Evolutionary conservation across 768 basidiomycete species (phyloP), one percentile per base, ranked within the genome.

Genomic region (Kwoniella europaea): DNA sequence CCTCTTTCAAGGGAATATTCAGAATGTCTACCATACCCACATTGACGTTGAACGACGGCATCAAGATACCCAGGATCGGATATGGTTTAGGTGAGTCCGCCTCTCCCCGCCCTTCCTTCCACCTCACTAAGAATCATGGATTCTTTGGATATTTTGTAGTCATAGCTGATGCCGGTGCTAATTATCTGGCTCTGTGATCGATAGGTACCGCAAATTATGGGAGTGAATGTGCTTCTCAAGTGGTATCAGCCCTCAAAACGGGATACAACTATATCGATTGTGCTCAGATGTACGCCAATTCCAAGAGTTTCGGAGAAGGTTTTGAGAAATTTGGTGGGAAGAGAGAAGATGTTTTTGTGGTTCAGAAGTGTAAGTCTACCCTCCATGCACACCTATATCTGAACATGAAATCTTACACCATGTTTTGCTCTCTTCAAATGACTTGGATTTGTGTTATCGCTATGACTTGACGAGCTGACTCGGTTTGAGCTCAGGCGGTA

Each of bases 341-440:
- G 2, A 65, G 82, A 35, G 76, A 81, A 57, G 52, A 74, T 62
- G 80, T 91, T 4, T 91, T 86, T 82, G 85, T 91, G 72, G 88
- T 89, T 9, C 76, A 74, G 53, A 82, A 77, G 54, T 72, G 74
- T 75, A 62, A 46, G 63, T 67, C n/a, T 35, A 35, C 35, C 35
- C 35, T 35, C 7, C 35, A 6, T 1, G 35, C 35, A 35, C 35
- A 35, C 35, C 35, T 35, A 9, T 35, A 35, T 35, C 35, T 35
- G 35, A 35, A 35, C 1, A 35, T 6, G 7, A 35, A 35, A 35
- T 35, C 35, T 0, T 6, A 35, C 35, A 35, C 35, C 35, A 35
- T 6, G 35, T 5, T 35, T 35, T 35, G 35, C 35, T 9, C 7
- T 35, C 4, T 35, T 35, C 35, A 35, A 35, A 35, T 35, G 35